Conservation (phyloP, 1,284 basidiomycete species). For the Sporisorium graminicola region DNA sequence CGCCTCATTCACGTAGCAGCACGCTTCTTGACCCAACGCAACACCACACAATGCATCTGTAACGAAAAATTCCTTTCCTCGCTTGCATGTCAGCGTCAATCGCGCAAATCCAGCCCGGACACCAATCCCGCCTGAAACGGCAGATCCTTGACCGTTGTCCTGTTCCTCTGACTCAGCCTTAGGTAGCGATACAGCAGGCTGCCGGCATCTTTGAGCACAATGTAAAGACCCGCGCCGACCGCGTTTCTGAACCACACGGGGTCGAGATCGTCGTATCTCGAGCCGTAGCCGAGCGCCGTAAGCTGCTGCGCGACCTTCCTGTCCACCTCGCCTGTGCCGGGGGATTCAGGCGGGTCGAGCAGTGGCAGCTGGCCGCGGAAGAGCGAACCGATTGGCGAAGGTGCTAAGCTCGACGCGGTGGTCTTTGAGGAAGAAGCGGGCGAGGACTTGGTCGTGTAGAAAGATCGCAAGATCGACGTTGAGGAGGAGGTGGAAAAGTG, state of each 20-base stretch:
- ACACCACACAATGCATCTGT: background rate
- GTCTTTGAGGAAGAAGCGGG: slow-evolving; percentile 5
- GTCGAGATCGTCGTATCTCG: slow-evolving; percentile 57
- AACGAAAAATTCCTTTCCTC: background rate
- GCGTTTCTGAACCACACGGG: slow-evolving; percentile 65
- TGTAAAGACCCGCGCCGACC: slow-evolving; percentile 58
- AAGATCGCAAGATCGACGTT: slow-evolving; percentile 22
- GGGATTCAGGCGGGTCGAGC: slow-evolving; percentile 10
- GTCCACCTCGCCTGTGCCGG: background rate
- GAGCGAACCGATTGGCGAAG: slow-evolving; percentile 33
- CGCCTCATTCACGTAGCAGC: background rate
- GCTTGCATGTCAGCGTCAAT: background rate
- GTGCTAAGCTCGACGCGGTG: background rate
- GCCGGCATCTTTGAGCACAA: slow-evolving; percentile 56
- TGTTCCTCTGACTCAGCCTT: slow-evolving; percentile 45
- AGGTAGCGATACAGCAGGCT: slow-evolving; percentile 56
- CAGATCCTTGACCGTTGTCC: slow-evolving; percentile 52
- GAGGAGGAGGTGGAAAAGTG: slow-evolving; percentile 3
- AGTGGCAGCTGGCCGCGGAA: slow-evolving; percentile 33
- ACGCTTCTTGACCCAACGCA: background rate
- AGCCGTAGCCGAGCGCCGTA: slow-evolving; percentile 17
- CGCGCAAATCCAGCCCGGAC: slow-evolving; percentile 42
- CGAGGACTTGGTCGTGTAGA: slow-evolving; percentile 38
- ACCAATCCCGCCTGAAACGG: slow-evolving; percentile 58
- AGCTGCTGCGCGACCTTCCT: slow-evolving; percentile 17